Percentiles rank a stretch among this genome's conserved stretches.
Evolutionary conservation across 768 basidiomycete species (phyloP).

Genomic region (Exidia glandulosa): DNA sequence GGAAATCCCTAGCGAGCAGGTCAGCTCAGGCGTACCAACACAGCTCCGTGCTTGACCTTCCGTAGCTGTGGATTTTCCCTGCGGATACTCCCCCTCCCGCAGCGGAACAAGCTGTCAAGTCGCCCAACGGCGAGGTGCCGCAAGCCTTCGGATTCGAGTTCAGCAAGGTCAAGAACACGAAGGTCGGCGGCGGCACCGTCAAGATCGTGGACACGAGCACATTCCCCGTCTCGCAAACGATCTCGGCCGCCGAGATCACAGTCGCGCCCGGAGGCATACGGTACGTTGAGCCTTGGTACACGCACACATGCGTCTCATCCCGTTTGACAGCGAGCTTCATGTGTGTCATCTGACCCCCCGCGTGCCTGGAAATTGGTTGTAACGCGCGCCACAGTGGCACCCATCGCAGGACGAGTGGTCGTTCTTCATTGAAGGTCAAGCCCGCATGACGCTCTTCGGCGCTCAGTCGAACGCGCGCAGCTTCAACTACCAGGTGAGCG

Average conservation of each 20-base stretch:
- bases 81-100: conserved; percentile 13
- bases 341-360: conserved; percentile 22
- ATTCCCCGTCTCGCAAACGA: conserved; percentile 42
- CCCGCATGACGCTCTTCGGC: conserved; percentile 47
- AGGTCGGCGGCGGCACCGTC: conserved; percentile 42
- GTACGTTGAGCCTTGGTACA: conserved; percentile 17
- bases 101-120: not conserved
- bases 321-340: conserved; percentile 37
- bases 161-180: conserved; percentile 33
- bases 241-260: conserved; percentile 45
- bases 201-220: conserved; percentile 48
- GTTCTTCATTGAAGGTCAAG: conserved; percentile 28
- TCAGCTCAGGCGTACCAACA: conserved; percentile 30
- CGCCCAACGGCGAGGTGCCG: conserved; percentile 31
- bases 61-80: conserved; percentile 44
- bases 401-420: conserved; percentile 34
- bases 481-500: conserved; percentile 52
- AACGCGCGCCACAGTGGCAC: conserved; percentile 44
- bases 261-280: conserved; percentile 53
- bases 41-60: not conserved
- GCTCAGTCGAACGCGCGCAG: conserved; percentile 41
- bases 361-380: conserved; percentile 4
- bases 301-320: not conserved
- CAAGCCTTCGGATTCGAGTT: conserved; percentile 44
- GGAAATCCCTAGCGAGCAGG: conserved; percentile 33